Percentiles rank a stretch among this genome's conserved stretches.
phyloP scores from a whole-genome alignment of 179 eudicot genomes.

The Silene coronaria region DNA sequence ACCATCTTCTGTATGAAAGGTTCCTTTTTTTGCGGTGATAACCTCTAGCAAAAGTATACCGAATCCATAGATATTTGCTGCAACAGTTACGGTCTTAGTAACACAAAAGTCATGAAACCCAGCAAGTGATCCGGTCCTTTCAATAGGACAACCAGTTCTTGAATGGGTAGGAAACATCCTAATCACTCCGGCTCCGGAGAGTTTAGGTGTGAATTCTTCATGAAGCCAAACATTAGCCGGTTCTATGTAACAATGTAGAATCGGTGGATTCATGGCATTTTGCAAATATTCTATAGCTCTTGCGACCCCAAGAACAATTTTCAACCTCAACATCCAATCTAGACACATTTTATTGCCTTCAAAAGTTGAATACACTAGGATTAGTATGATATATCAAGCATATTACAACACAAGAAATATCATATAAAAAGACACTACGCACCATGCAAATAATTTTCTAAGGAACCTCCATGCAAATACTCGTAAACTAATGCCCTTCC shows the following conservation, averaged over 20 bases:
- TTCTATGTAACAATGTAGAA: not conserved
- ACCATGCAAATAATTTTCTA: conserved; percentile 3
- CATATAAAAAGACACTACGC: not conserved
- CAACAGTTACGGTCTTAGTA: not conserved
- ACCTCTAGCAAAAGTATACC: not conserved
- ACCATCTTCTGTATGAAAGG: too few species aligned
- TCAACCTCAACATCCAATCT: not conserved
- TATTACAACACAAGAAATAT: not conserved
- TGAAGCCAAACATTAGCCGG: not conserved
- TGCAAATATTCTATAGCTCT: not conserved
- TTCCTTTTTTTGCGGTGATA: too few species aligned
- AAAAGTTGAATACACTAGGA: not conserved
- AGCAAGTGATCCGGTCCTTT: not conserved
- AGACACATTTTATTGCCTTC: not conserved
- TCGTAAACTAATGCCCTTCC: too few species aligned
- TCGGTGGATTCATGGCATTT: not conserved
- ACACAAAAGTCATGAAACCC: not conserved
- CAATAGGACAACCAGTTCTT: not conserved
- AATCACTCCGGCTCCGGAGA: not conserved
- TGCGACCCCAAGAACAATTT: not conserved
- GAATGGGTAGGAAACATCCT: not conserved
- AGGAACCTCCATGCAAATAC: not conserved
- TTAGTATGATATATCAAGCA: not conserved
- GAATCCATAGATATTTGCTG: not conserved
- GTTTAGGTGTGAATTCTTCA: not conserved